Conservation (phyloP, 164 flowering plant species). For the Litsea cubeba region DNA sequence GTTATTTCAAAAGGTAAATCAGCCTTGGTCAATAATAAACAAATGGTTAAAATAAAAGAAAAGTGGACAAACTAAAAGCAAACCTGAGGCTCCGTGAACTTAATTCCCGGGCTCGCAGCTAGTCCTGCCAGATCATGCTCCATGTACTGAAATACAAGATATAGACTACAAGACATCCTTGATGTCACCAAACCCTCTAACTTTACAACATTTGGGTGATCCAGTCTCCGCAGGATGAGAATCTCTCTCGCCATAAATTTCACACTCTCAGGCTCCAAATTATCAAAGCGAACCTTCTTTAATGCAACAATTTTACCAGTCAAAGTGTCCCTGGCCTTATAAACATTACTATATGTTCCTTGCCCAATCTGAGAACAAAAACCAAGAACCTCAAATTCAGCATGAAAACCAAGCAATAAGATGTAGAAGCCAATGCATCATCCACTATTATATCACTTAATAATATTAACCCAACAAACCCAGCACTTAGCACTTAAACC, state of each 20-base stretch:
- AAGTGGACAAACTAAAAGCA: neutral
- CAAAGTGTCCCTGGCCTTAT: slow-evolving; percentile 64
- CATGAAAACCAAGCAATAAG: neutral
- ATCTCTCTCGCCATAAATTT: slow-evolving; percentile 92
- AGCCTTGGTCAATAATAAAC: neutral
- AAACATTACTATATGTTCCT: slow-evolving; percentile 77
- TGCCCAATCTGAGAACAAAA: slow-evolving; percentile 45
- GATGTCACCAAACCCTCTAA: slow-evolving; percentile 37
- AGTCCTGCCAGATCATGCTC: slow-evolving; percentile 95
- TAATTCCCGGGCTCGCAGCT: slow-evolving; percentile 65
- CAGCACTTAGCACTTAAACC: too few relatives aligned
- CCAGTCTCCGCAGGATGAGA: slow-evolving; percentile 42
- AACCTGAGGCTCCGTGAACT: slow-evolving; percentile 37
- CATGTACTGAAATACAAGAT: slow-evolving; percentile 71
- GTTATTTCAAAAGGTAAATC: slow-evolving; percentile 1
- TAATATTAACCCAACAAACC: too few relatives aligned
- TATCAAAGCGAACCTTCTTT: slow-evolving; percentile 53
- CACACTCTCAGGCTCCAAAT: slow-evolving; percentile 55
- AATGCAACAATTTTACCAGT: slow-evolving; percentile 47
- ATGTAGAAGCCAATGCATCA: neutral
- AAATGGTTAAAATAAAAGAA: neutral
- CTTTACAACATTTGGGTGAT: slow-evolving; percentile 35
- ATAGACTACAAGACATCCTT: slow-evolving; percentile 59
- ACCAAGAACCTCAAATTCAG: neutral
- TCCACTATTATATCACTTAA: neutral